Evolutionary conservation across 2,329 filamentous ascomycete species (phyloP).

Genomic region (Alternaria alternata): DNA sequence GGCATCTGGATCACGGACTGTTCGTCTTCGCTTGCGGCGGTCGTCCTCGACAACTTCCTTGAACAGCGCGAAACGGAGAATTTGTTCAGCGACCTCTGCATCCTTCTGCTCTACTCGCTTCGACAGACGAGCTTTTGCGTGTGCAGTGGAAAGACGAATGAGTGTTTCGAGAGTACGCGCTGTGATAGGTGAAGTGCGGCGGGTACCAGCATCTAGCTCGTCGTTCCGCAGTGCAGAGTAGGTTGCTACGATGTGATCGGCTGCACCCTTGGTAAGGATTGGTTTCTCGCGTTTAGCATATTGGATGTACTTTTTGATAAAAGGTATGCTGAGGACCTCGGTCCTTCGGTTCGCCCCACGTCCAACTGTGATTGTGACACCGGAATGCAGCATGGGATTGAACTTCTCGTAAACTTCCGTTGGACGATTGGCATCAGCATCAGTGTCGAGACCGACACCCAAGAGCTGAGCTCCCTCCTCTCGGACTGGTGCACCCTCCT

Average conservation of each 20-base stretch:
- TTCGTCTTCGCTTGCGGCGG: constrained; percentile 83
- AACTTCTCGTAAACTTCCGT: constrained; percentile 97
- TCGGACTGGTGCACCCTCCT: constrained; percentile 92
- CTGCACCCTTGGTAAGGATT: constrained; percentile 86
- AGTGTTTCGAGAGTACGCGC: constrained; percentile 96
- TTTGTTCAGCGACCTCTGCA: constrained; percentile 84
- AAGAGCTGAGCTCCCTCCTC: constrained; percentile 86
- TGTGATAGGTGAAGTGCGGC: constrained; percentile 92
- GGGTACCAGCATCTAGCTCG: constrained; percentile 91
- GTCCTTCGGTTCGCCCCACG: constrained; percentile 78
- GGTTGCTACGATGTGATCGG: constrained; percentile 87
- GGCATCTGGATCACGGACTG: constrained; percentile 66
- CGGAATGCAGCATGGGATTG: constrained; percentile 93
- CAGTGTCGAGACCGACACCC: constrained; percentile 83
- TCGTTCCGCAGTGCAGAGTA: constrained; percentile 96
- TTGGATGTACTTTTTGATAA: constrained; percentile 99
- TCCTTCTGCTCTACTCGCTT: constrained; percentile 89
- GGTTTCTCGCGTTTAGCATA: constrained; percentile 96
- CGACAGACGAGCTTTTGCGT: constrained; percentile 90
- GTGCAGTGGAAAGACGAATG: constrained; percentile 96
- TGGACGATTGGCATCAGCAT: constrained; percentile 75
- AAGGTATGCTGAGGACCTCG: constrained; percentile 93
- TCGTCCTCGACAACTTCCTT: constrained; percentile 87
- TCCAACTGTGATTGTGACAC: constrained; percentile 78
- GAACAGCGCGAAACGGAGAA: constrained; percentile 93